Base-by-base conservation (phyloP, 345 rosid genomes). In the Gossypium herbaceum region DNA sequence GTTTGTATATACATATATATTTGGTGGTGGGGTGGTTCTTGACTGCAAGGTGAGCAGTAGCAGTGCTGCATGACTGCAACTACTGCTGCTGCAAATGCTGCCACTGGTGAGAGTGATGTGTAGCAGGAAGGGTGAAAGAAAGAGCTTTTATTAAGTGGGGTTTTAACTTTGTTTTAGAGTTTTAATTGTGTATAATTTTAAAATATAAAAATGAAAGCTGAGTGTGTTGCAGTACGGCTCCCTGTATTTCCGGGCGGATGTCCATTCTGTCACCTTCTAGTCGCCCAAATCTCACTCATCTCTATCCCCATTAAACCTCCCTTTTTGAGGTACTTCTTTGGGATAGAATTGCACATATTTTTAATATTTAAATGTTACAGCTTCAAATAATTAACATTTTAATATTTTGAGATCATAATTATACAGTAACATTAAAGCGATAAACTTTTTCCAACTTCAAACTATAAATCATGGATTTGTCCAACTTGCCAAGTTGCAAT, bases 161-260 rank as follows among this genome's bases (percentile, higher is more conserved):
- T 24, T 50, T 75, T n/a, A 16, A 19, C 62, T 24, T 61, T 50
- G 15, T 27, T 57, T 68, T 11, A 76, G 22, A 20, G 22, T 20
- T 20, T 34, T 34, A 34, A 34, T 34, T 34, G 41, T 34, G 41
- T 34, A 34, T 34, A 39, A 15, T 34, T 34, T 34, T 4, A 34
- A 34, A 34, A 59, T 43, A 41, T 12, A 15, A 9, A 60, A 27
- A 48, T 45, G 15, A 19, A 19, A 45, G 57, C 7, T n/a, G 19
- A 70, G n/a, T 24, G 63, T 12, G 39, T 43, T 1, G 47, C 41
- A 83, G 85, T 81, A 82, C 84, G 85, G 85, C 10, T 77, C 85
- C 87, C 88, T 79, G 81, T 80, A 82, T 84, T 87, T 73, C 75
- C 85, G 89, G 88, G 75, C 68, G 89, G 86, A 82, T 87, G 91